A percentile compares a stretch with the other conserved stretches of the same genome.
These are phyloP conservation scores for Colletotrichum costaricense DNA, from an alignment of 2,329 filamentous ascomycete genomes.

Conservation along the genomic window DNA sequence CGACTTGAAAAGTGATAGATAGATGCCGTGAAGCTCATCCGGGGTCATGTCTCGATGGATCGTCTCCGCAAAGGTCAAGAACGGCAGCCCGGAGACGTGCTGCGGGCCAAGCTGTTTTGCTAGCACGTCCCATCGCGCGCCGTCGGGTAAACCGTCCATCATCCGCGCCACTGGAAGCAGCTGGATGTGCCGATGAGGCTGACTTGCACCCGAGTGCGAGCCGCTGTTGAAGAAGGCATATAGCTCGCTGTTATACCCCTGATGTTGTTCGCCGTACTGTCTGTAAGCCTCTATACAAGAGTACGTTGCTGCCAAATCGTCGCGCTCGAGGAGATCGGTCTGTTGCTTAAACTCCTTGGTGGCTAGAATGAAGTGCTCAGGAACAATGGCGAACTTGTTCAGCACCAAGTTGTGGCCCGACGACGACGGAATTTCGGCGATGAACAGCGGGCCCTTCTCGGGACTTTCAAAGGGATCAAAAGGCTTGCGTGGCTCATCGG, in stretches of 20 bases:
- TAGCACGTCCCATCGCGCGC: constrained; percentile 60
- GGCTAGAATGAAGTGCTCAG: constrained; percentile 77
- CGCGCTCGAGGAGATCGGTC: constrained; percentile 69
- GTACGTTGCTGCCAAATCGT: constrained; percentile 71
- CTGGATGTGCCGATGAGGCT: constrained; percentile 79
- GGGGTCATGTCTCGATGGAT: constrained; percentile 49
- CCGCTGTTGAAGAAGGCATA: constrained; percentile 80
- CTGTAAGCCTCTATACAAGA: constrained; percentile 70
- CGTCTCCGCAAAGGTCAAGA: constrained; percentile 55
- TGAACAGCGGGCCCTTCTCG: constrained; percentile 61
- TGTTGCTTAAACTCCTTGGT: constrained; percentile 74
- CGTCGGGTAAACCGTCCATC: constrained; percentile 59
- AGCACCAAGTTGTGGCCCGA: constrained; percentile 71
- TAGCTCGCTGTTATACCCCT: constrained; percentile 50
- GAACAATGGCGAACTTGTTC: constrained; percentile 81
- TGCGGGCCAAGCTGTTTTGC: constrained; percentile 50
- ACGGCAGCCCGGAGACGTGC: constrained; percentile 47
- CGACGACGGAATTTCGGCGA: constrained; percentile 56
- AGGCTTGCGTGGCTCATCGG: constrained; percentile 48
- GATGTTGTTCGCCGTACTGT: constrained; percentile 39
- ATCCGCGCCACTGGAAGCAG: constrained; percentile 75
- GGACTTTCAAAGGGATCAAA: constrained; percentile 76
- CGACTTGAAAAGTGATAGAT: constrained; percentile 59
- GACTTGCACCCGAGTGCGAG: constrained; percentile 74
- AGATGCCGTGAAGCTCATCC: constrained; percentile 52